These are phyloP conservation scores for Gnomoniopsis sp. DNA, from an alignment of 2,329 filamentous ascomycete genomes.

Conservation along the genomic window DNA sequence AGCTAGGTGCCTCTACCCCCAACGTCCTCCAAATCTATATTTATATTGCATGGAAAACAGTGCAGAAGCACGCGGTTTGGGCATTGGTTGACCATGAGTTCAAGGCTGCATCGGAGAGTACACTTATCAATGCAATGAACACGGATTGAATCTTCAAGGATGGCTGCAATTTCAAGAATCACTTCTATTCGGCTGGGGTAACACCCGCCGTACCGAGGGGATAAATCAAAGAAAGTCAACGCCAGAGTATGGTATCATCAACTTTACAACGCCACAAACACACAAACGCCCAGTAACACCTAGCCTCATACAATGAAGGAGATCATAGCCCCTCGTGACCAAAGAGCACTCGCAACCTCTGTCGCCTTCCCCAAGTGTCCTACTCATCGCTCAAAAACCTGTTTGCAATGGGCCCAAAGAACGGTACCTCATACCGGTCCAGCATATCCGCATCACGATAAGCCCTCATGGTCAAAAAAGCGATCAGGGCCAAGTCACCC, in stretches of 20 bases:
- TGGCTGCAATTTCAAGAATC: too few species aligned
- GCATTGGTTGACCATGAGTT: too few species aligned
- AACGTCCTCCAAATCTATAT: too few species aligned
- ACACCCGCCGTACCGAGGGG: too few species aligned
- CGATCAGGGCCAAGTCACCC: constrained; percentile 72
- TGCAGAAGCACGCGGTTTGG: too few species aligned
- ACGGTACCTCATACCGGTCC: constrained; percentile 78
- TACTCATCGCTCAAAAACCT: constrained; percentile 85
- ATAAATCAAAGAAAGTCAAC: neutral
- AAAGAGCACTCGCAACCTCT: neutral
- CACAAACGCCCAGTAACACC: neutral
- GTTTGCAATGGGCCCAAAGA: constrained; percentile 81
- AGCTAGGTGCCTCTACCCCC: neutral
- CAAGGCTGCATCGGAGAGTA: too few species aligned
- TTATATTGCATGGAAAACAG: too few species aligned
- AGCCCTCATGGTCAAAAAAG: constrained; percentile 70
- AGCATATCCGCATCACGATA: constrained; percentile 76
- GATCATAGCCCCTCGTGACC: too few species aligned
- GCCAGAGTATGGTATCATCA: constrained; percentile 10
- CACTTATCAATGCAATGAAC: too few species aligned
- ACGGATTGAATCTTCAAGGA: too few species aligned
- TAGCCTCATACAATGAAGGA: neutral
- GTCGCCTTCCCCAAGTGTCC: neutral
- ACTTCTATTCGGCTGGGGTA: too few species aligned
- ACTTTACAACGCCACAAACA: neutral